Evolutionary conservation across 202 grass and related monocot species (phyloP).

Genomic region (Elaeis oleifera): DNA sequence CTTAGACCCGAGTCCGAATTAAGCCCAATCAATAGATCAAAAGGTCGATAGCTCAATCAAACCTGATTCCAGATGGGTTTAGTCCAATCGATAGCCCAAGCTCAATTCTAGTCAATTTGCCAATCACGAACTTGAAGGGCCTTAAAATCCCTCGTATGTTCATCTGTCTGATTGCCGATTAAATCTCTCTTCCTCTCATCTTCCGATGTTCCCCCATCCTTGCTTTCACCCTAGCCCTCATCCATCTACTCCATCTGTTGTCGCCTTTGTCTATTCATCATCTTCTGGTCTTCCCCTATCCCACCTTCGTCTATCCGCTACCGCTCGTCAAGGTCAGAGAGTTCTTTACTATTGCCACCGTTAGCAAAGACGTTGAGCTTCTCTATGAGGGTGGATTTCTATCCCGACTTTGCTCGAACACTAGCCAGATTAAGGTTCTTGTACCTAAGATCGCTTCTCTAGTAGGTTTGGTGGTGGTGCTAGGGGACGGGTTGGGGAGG

Average conservation of each 20-base stretch:
- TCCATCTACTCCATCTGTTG: neutral
- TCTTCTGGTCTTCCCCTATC: too few relatives aligned
- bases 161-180: too few relatives aligned
- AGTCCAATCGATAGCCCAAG: too few relatives aligned
- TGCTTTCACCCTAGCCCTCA: slow-evolving; percentile 49
- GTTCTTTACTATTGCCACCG: slow-evolving; percentile 46
- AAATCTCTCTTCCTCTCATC: too few relatives aligned
- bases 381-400: slow-evolving; percentile 45
- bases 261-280: neutral
- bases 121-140: too few relatives aligned
- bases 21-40: too few relatives aligned
- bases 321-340: slow-evolving; percentile 24
- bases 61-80: too few relatives aligned
- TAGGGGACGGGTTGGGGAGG: slow-evolving; percentile 39
- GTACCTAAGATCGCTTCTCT: slow-evolving; percentile 52
- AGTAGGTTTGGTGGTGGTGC: slow-evolving; percentile 35
- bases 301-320: neutral
- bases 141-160: too few relatives aligned
- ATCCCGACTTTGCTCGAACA: slow-evolving; percentile 26
- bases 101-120: too few relatives aligned
- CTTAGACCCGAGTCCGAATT: too few relatives aligned
- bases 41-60: too few relatives aligned
- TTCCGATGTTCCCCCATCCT: slow-evolving; percentile 20
- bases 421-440: slow-evolving; percentile 31
- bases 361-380: slow-evolving; percentile 35